Conservation (phyloP, 352 stramenopile species). For the Pythium volutum region DNA sequence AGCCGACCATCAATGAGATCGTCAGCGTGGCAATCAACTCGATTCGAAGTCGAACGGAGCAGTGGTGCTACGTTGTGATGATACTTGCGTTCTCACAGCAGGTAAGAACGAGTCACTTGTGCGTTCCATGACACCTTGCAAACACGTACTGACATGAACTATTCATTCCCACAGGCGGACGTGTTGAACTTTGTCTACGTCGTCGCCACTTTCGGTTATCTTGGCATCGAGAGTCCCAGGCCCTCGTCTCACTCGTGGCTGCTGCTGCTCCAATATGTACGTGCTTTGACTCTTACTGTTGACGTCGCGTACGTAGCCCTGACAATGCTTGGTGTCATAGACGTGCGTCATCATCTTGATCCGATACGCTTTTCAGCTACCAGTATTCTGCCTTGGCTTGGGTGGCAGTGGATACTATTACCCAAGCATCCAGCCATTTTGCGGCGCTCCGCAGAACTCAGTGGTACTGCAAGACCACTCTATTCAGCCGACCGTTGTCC, state of each 20-base stretch:
- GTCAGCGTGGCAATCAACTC: constrained; percentile 53
- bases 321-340: constrained; percentile 14
- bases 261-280: constrained; percentile 79
- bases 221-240: constrained; percentile 73
- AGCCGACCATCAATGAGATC: constrained; percentile 60
- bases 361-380: constrained; percentile 80
- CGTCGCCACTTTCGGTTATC: constrained; percentile 58
- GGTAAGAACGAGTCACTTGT: constrained; percentile 29
- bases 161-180: constrained; percentile 45
- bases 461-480: constrained; percentile 41
- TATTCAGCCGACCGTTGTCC: constrained; percentile 76
- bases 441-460: constrained; percentile 34
- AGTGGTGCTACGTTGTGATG: constrained; percentile 60
- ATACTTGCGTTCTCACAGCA: constrained; percentile 72
- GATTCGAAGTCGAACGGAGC: constrained; percentile 62
- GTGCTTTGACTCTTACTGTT: constrained; percentile 18
- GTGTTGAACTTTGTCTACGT: constrained; percentile 81
- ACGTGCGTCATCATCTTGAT: constrained; percentile 40
- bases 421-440: constrained; percentile 79
- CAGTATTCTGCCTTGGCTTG: constrained; percentile 78
- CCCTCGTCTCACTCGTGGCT: constrained; percentile 62
- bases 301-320: neutral
- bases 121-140: neutral
- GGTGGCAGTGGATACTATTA: constrained; percentile 56
- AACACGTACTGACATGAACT: neutral